A percentile compares a stretch with the other conserved stretches of the same genome.
These are phyloP conservation scores for Solanum tacnaense DNA, from an alignment of 257 asterid species.

Conservation along the genomic window DNA sequence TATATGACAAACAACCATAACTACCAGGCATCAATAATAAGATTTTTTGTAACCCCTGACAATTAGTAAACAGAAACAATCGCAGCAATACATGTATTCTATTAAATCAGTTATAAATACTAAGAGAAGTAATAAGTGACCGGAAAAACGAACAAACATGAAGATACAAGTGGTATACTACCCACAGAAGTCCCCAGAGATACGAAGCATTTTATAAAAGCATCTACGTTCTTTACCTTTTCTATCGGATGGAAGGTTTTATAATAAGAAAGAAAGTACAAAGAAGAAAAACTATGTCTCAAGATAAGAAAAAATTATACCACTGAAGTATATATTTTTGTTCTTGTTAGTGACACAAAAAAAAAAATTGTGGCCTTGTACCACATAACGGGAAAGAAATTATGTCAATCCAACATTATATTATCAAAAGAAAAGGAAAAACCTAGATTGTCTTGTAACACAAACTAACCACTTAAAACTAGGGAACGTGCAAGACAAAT, in stretches of 20 bases:
- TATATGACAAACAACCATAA: neutral
- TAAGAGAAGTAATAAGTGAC: neutral
- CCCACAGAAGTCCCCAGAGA: neutral
- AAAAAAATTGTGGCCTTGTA: neutral
- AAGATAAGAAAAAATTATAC: neutral
- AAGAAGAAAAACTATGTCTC: neutral
- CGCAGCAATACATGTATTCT: slow-evolving; percentile 1
- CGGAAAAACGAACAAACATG: neutral
- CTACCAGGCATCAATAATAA: neutral
- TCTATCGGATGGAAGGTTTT: neutral
- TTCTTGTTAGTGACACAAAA: neutral
- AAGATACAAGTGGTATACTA: neutral
- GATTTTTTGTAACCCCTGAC: neutral
- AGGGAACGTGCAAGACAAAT: neutral
- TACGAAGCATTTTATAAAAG: neutral
- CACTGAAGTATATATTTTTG: neutral
- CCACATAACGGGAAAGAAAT: neutral
- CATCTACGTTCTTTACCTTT: neutral
- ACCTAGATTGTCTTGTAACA: neutral
- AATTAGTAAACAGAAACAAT: neutral
- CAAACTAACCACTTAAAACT: neutral
- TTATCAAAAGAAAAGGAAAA: neutral
- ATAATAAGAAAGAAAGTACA: neutral
- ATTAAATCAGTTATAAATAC: neutral
- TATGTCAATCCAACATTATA: neutral